Base-by-base conservation (phyloP, 148 eudicot genomes). In the Diospyros lotus region DNA sequence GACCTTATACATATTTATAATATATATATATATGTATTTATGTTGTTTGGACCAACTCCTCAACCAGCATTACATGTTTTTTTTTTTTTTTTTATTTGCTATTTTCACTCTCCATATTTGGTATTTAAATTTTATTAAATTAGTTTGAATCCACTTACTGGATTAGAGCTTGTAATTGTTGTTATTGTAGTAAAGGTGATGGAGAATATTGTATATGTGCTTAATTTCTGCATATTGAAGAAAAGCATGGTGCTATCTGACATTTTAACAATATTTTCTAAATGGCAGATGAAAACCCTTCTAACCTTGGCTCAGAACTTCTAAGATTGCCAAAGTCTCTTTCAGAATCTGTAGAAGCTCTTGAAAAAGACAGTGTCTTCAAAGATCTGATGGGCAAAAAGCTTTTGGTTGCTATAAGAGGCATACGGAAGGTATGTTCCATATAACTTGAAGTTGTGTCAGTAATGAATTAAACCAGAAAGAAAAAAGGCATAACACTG, bases 281-380 rank as follows among this genome's bases (percentile, higher is more conserved):
- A 15, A 51, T 68, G 71, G 4, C 44, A 68, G 71, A 51, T 53
- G n/a, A 8, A 54, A 70, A 70, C 73, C 73, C 73, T 53, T 43
- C 4, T 70, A 41, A 28, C 7, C 54, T 1, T 2, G n/a, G 82
- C 51, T 85, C 81, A n/a, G 72, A 89, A 73, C 81, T 88, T 60
- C 71, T 77, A 69, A 82, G 94, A 78, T 79, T 96, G 66, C 99
- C 99, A 65, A 42, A 10, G n/a, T 84, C 93, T 51, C 91, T 96
- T 40, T 74, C 89, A 4, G 97, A 89, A 84, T 87, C 99, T 71
- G 75, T 91, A 64, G 86, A 86, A 72, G 89, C 98, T 68, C 93
- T 96, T 69, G 76, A 86, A 59, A 86, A 84, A 61, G 97, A 96
- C 71, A 58, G 11, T 43, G 70, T 88, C 63, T 82, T 93, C 69